Base-by-base conservation (phyloP, 2,329 filamentous ascomycete genomes). In the Alternaria longipes region DNA sequence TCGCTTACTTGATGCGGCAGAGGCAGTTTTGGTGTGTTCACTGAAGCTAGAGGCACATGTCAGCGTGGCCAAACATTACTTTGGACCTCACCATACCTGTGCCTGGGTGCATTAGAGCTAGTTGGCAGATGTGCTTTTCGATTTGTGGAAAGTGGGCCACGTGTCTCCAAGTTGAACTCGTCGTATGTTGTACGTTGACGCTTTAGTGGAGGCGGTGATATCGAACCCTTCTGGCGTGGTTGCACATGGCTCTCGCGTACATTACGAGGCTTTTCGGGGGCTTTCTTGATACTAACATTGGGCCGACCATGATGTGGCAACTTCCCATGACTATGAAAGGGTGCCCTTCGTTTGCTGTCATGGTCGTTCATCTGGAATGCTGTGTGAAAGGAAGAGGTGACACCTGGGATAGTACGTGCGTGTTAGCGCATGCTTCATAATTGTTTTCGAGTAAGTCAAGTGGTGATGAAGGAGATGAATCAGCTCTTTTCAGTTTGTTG, bases 141-240 rank as follows among this genome's bases (percentile, higher is more conserved):
- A 22, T 14, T 47, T 24, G 28, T 45, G 11, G 45, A 24, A 11
- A 12, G 40, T 16, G 20, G 6, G 11, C 3, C 20, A 16, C 22
- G 20, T 24, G 40, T 42, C 40, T 42, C 40, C 4, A 20, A 16
- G 8, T 28, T 55, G 26, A n/a, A 18, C 4, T 34, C n/a, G 3
- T 41, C 45, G 34, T 46, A 44, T 40, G 32, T 49, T 34, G 53
- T 58, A 22, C 68, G 65, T 46, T 65, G 65, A 34, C 70, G 68
- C 53, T 67, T 73, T 36, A 71, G 41, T 22, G 67, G 72, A 4
- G 70, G 72, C 24, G 72, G 72, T 38, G 72, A 73, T 62, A 74
- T 69, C 26, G 28, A 50, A 38, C 16, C n/a, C 14, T 49, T 50
- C 32, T 11, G 24, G n/a, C 52, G 18, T 50, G 36, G 60, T 52